Conservation (phyloP, 495 filamentous ascomycete species). For the Chlorociboria aeruginascens region DNA sequence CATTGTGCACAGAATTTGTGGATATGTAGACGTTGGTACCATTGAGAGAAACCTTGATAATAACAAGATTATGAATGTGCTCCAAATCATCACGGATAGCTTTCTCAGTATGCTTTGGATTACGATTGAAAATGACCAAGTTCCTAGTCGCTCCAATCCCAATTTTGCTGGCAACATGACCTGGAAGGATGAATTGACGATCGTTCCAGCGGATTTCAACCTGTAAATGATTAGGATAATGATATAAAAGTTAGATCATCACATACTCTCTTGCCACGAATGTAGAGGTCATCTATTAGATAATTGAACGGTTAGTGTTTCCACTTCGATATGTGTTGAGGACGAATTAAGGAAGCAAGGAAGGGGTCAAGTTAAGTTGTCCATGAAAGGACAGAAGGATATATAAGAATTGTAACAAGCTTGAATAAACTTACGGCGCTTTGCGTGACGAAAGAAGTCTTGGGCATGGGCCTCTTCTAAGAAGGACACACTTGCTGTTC, state of each 20-base stretch:
- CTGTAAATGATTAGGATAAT: slow-evolving; percentile 21
- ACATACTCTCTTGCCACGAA: slow-evolving; percentile 54
- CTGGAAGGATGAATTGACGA: slow-evolving; percentile 57
- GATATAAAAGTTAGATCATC: neutral
- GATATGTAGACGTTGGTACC: slow-evolving; percentile 49
- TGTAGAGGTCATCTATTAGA: slow-evolving; percentile 44
- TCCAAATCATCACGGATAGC: slow-evolving; percentile 63
- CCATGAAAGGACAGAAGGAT: too few species aligned
- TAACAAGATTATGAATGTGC: slow-evolving; percentile 68
- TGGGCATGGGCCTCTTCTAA: slow-evolving; percentile 48
- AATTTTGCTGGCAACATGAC: slow-evolving; percentile 55
- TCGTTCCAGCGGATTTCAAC: slow-evolving; percentile 61
- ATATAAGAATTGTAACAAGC: too few species aligned
- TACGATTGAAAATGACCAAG: slow-evolving; percentile 49
- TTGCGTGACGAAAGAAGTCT: slow-evolving; percentile 52
- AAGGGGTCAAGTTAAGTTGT: too few species aligned
- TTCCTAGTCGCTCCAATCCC: slow-evolving; percentile 67
- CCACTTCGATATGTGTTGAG: too few species aligned
- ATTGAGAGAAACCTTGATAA: slow-evolving; percentile 53
- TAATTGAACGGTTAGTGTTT: too few species aligned
- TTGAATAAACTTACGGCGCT: slow-evolving; percentile 22
- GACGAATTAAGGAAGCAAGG: too few species aligned
- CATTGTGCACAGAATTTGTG: slow-evolving; percentile 68
- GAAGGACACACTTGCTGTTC: slow-evolving; percentile 58
- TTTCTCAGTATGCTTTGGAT: slow-evolving; percentile 47